Percentiles rank a stretch among this genome's conserved stretches.
phyloP scores from a whole-genome alignment of 1,284 basidiomycete species.

The Malassezia brasiliensis region DNA sequence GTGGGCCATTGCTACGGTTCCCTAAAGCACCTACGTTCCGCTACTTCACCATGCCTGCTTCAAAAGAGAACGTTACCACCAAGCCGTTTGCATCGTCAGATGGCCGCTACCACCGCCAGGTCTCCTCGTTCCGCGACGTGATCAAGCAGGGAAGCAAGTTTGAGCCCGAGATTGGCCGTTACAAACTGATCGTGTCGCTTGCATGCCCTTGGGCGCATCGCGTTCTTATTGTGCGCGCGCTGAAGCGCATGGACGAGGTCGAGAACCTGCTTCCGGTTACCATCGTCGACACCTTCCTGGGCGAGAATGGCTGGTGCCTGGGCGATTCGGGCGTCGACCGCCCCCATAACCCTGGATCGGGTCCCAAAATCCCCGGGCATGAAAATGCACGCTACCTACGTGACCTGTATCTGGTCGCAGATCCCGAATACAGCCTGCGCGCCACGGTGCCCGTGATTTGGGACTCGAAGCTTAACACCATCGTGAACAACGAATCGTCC shows the following conservation, averaged over 20 bases:
- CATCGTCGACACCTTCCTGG: constrained; percentile 74
- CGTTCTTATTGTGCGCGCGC: constrained; percentile 72
- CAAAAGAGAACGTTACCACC: not conserved
- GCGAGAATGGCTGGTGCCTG: constrained; percentile 77
- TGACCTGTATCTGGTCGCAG: constrained; percentile 72
- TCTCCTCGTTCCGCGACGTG: constrained; percentile 61
- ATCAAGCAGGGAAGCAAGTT: constrained; percentile 68
- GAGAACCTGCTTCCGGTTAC: constrained; percentile 56
- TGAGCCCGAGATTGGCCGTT: constrained; percentile 66
- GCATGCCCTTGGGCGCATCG: constrained; percentile 78
- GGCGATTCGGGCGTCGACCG: constrained; percentile 49
- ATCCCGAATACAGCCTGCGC: constrained; percentile 52
- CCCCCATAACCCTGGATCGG: constrained; percentile 29
- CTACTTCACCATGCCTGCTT: not conserved
- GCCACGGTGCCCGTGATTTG: constrained; percentile 66
- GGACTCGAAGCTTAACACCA: constrained; percentile 79
- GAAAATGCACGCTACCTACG: constrained; percentile 59
- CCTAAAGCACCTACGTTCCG: not conserved
- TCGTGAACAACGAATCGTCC: constrained; percentile 65
- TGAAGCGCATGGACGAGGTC: constrained; percentile 81
- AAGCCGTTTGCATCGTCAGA: constrained; percentile 54
- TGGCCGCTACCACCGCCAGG: constrained; percentile 70
- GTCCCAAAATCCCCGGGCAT: constrained; percentile 37
- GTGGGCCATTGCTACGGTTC: too few relatives aligned
- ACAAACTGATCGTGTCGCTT: constrained; percentile 33